Percentiles rank a stretch among this genome's conserved stretches.
phyloP scores from a whole-genome alignment of 139 green algal genomes.

The Astrephomene gubernaculifera region DNA sequence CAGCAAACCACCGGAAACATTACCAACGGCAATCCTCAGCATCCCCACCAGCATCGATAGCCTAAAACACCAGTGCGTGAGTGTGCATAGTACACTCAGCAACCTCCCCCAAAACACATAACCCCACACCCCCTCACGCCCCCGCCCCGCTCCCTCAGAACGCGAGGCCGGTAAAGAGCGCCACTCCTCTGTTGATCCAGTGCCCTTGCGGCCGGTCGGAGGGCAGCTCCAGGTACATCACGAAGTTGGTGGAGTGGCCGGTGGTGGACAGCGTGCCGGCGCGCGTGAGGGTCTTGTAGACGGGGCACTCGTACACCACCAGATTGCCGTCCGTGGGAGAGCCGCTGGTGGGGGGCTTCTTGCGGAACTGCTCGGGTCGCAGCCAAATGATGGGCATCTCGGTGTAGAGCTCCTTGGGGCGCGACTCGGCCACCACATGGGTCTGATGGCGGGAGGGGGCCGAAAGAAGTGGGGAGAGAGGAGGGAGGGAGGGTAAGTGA shows the following conservation, averaged over 20 bases:
- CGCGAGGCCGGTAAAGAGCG: constrained; percentile 72
- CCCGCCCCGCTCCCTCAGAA: constrained; percentile 12
- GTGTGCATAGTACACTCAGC: too few species aligned
- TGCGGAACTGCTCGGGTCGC: constrained; percentile 70
- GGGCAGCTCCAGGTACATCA: constrained; percentile 86
- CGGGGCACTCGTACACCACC: constrained; percentile 81
- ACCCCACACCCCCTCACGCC: background rate
- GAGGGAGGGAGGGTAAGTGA: too few species aligned
- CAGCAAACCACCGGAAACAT: too few species aligned
- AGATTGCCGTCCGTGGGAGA: background rate
- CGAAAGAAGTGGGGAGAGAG: too few species aligned
- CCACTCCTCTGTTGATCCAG: constrained; percentile 87
- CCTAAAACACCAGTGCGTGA: too few species aligned
- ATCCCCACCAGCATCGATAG: too few species aligned
- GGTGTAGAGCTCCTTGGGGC: constrained; percentile 89
- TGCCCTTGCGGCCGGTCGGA: constrained; percentile 68
- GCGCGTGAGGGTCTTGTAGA: constrained; percentile 80
- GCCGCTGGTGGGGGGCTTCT: constrained; percentile 26
- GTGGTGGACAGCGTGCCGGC: constrained; percentile 83
- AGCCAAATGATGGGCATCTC: constrained; percentile 90
- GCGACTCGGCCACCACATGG: constrained; percentile 76
- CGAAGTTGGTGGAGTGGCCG: constrained; percentile 91
- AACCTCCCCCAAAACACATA: background rate
- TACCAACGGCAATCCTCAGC: too few species aligned
- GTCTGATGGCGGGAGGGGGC: background rate